Base-by-base conservation (phyloP, 495 filamentous ascomycete species). In the Achaetomiella virescens region DNA sequence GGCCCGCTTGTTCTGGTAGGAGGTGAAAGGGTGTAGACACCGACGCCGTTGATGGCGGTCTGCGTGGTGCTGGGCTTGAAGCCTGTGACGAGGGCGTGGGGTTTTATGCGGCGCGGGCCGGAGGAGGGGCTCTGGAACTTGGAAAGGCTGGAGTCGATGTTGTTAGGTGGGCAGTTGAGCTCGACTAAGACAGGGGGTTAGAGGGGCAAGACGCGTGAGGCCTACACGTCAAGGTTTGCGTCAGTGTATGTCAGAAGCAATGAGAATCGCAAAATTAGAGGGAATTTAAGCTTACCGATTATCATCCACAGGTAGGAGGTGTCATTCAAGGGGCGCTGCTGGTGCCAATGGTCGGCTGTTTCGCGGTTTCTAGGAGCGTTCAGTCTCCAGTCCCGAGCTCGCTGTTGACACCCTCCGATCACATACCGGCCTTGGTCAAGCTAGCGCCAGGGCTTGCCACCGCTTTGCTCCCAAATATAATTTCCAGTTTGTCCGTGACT, bases 301-400 rank as follows among this genome's bases (percentile, higher is more conserved):
- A 79, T 66, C 52, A 75, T 63, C 61, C 73, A 74, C 15, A 79
- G 44, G 48, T 77, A 79, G 17, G 73, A 79, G 15, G 73, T 72
- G 17, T 69, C 70, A 8, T 64, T 68, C 18, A 74, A 44, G 0
- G 67, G 63, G 52, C 61, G 25, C 66, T 64, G 4, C 61, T 69
- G 21, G 74, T 64, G 2, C 76, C 75, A 27, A 78, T 69, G 2
- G 69, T 71, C 7, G 76, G 76, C 37, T 67, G 65, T 36, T 64
- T 70, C 2, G 71, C 60, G 7, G 69, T 72, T 5, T 71, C 62
- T 60, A 47, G 15, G 22, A 14, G 15, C 10, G 12, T 22, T 55
- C n/a, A n/a, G n/a, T 25, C 22, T 33, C 21, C 64, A 54, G 12
- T 31, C 33, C 48, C n/a, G 12, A 20, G 11, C 45, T 11, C 52